phyloP scores from a whole-genome alignment of 2,329 filamentous ascomycete genomes.

The Alternaria arborescens region DNA sequence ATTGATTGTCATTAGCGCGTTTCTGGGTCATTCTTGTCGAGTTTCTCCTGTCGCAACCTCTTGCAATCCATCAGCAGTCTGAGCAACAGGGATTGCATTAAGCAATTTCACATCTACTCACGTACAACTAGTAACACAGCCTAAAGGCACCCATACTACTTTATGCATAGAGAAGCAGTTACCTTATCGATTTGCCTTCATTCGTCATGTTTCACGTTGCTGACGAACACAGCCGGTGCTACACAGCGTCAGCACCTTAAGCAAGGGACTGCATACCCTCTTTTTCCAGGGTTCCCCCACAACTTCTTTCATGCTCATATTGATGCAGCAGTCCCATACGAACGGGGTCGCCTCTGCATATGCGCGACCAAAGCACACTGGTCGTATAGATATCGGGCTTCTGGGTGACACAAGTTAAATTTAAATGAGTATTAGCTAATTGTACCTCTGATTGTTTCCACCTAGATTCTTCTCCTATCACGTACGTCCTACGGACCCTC shows the following conservation, averaged over 20 bases:
- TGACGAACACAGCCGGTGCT: constrained; percentile 6
- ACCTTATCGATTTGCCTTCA: neutral
- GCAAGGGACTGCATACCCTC: constrained; percentile 9
- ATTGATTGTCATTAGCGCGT: neutral
- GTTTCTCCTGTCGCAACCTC: neutral
- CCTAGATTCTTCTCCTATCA: constrained; percentile 3
- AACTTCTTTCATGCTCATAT: constrained; percentile 14
- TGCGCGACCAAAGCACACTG: neutral
- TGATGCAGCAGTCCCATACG: constrained; percentile 7
- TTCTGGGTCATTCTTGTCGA: neutral
- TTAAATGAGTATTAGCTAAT: neutral
- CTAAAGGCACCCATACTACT: constrained; percentile 8
- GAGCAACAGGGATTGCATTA: neutral
- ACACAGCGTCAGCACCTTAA: constrained; percentile 10
- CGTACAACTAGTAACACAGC: constrained; percentile 5
- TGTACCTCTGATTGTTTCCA: neutral
- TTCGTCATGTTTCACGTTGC: constrained; percentile 17
- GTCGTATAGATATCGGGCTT: neutral
- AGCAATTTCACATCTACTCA: neutral
- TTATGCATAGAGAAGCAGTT: neutral
- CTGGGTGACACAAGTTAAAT: neutral
- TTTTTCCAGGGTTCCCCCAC: constrained; percentile 7
- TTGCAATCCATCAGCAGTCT: neutral
- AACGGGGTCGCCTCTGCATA: constrained; percentile 3
- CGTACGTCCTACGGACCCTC: neutral